Evolutionary conservation across 2,329 filamentous ascomycete species (phyloP), one percentile per base, ranked within the genome.

Genomic region (Penicillium polonicum): DNA sequence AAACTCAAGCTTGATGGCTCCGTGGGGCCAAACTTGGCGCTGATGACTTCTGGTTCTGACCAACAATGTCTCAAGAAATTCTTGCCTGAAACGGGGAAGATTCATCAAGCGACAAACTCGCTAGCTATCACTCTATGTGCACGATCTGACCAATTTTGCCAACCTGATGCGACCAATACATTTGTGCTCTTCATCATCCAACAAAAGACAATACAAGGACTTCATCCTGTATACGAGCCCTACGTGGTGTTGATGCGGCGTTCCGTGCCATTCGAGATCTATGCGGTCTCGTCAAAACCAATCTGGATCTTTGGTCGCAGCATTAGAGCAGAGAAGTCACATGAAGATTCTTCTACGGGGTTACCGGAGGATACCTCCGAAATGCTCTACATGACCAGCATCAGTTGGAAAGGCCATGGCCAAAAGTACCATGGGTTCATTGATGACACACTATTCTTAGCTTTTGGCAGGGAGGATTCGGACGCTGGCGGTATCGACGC

Each of bases 51-150:
- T 0, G 57, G 52, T 2, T 64, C 65, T 1, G 84, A 86, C 57
- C 66, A 73, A 12, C 61, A 67, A 35, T 86, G 84, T 63, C 65
- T 85, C 54, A 66, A 61, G 2, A 76, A 69, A 36, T 79, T 79
- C 60, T 72, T 85, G 52, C 82, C 83, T 0, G 58, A 73, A 4
- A 59, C 75, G 23, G 80, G 83, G 65, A 80, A 76, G 0, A 78
- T 85, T 31, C 84, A 86, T 64, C 84, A 87, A 67, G 80, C 84
- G 6, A 85, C 83, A 21, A 87, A 87, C 67, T 83, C 82, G 2
- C 74, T 86, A 0, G 70, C 77, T 1, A 70, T 86, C 38, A 86
- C 83, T 2, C 72, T 85, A 52, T 86, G 84, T 71, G 70, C 72
- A 9, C 76, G 80, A 2, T 61, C 71, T 2, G 82, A 85, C 43